These are phyloP conservation scores for Kwoniella dendrophila DNA, from an alignment of 768 basidiomycete species.

Conservation along the genomic window DNA sequence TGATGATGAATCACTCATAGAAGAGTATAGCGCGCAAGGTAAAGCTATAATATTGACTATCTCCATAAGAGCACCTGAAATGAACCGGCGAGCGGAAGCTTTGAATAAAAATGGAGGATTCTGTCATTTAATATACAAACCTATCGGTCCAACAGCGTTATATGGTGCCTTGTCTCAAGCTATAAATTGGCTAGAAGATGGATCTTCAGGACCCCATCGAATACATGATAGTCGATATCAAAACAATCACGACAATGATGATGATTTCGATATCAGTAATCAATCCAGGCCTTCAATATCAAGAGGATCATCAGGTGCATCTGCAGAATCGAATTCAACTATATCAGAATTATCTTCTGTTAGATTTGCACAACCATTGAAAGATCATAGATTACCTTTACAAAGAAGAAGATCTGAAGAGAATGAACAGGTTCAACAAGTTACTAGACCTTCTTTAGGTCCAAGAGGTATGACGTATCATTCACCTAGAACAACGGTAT, in stretches of 20 bases:
- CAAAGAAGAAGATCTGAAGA: conserved; percentile 53
- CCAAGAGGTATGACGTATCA: conserved; percentile 61
- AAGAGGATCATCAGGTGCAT: conserved; percentile 40
- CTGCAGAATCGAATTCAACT: conserved; percentile 43
- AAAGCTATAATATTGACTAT: conserved; percentile 77
- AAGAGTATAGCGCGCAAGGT: conserved; percentile 62
- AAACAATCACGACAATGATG: not conserved
- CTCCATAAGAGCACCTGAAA: conserved; percentile 61
- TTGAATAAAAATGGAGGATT: conserved; percentile 77
- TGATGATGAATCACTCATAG: conserved; percentile 68
- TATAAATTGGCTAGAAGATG: conserved; percentile 29
- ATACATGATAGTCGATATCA: not conserved
- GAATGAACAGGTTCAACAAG: conserved; percentile 30
- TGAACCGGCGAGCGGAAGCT: conserved; percentile 61
- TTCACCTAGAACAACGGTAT: conserved; percentile 20
- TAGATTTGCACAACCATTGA: conserved; percentile 21
- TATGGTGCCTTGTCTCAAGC: conserved; percentile 61
- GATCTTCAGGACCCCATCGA: not conserved
- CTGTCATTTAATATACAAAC: conserved; percentile 86
- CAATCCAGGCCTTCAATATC: conserved; percentile 33
- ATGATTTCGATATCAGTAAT: conserved; percentile 10
- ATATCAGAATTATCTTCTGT: conserved; percentile 39
- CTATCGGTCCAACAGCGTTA: conserved; percentile 77
- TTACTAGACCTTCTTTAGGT: conserved; percentile 61
- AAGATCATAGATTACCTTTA: conserved; percentile 30